phyloP scores from a whole-genome alignment of 2,329 filamentous ascomycete genomes.

The Lecanoromycetidae sp. region DNA sequence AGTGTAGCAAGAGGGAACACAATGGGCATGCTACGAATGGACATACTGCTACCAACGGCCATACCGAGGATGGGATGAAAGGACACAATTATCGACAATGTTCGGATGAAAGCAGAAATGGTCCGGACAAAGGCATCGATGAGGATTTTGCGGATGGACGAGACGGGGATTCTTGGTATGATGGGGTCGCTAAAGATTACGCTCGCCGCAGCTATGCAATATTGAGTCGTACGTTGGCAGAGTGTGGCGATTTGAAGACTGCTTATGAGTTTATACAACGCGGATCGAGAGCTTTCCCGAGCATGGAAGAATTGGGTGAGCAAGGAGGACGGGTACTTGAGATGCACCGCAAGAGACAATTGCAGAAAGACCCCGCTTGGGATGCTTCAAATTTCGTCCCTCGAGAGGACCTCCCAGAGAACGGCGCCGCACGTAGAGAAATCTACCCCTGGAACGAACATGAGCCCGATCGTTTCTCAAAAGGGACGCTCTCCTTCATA shows the following conservation, averaged over 20 bases:
- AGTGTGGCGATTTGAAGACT: constrained; percentile 55
- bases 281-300: constrained; percentile 33
- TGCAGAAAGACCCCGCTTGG: constrained; percentile 9
- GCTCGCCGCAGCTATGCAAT: constrained; percentile 19
- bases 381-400: constrained; percentile 1
- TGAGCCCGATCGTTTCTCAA: constrained; percentile 46
- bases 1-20: not conserved
- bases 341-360: not conserved
- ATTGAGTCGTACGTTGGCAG: constrained; percentile 40
- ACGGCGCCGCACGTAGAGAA: constrained; percentile 31
- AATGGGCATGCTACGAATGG: not conserved
- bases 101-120: not conserved
- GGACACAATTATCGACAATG: not conserved
- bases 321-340: not conserved
- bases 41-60: not conserved
- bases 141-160: not conserved
- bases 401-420: constrained; percentile 7
- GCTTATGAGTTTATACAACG: constrained; percentile 53
- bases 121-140: not conserved
- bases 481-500: constrained; percentile 49
- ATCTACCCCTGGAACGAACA: constrained; percentile 52
- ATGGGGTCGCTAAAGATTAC: not conserved
- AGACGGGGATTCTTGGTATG: not conserved
- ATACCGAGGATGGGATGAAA: not conserved
- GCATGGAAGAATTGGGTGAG: not conserved